Evolutionary conservation across 2,329 filamentous ascomycete genomes (phyloP), one percentile per base, ranked within the genome.

Genomic region (Rhexocercosporidium sp.): DNA sequence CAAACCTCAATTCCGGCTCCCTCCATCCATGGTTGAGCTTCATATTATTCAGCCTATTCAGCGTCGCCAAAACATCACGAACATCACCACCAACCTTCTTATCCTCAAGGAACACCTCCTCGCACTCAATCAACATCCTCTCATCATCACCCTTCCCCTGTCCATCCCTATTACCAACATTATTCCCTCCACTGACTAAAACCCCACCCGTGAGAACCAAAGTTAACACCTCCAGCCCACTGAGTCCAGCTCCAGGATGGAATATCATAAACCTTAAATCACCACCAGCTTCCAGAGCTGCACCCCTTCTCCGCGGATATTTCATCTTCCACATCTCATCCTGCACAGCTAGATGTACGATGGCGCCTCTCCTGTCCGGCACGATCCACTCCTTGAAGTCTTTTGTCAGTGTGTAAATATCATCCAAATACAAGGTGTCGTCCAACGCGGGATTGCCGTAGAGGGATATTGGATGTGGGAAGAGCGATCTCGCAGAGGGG

Each of bases 201-300:
- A 25, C 20, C 8, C 25, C 61, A 18, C 61, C 61, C 49, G 51
- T 63, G 22, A 63, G 18, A 14, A 59, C 62, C 18, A 64, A 22
- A 12, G 41, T 59, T 39, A 64, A 37, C 18, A 64, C 53, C 11
- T 64, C 27, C 51, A 64, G 41, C 3, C 53, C 27, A 22, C 29
- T 16, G 6, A 64, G 16, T 8, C 62, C 62, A 51, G 16, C 29
- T 14, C 27, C 39, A 22, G 51, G 62, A 25, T 64, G 37, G 4
- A 64, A 59, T 9, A 64, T 64, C 62, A 64, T 64, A 37, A 59
- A 51, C 39, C 62, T 53, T 25, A 41, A 54, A 41, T 64, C 62
- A 1, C 62, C 62, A 14, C 62, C 39, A 5, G 39, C 34, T 29
- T 64, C 62, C 25, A 64, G 18, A 11, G 49, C 41, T 9, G 62